Conservation (phyloP, 129 eudicot genomes). For the Arctium lappa region DNA sequence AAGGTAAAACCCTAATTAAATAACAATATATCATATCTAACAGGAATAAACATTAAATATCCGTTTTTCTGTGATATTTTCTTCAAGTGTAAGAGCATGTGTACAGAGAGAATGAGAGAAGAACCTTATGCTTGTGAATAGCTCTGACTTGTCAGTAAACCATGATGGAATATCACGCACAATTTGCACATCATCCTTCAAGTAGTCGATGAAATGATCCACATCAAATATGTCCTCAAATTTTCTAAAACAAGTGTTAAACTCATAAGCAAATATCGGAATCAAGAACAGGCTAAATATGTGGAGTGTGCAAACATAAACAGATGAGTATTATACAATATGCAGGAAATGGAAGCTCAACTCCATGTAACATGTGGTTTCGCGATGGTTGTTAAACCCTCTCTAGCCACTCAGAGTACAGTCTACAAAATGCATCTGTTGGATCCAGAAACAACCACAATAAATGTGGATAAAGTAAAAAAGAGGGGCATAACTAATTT, state of each 20-base stretch:
- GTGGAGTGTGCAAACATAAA: neutral
- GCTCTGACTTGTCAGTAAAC: constrained; percentile 90
- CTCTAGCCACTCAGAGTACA: neutral
- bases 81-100: constrained; percentile 6
- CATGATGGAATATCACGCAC: constrained; percentile 98
- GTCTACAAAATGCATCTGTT: neutral
- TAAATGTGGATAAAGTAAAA: neutral
- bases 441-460: neutral
- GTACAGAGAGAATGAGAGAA: neutral
- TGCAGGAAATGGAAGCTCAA: neutral
- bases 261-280: constrained; percentile 6
- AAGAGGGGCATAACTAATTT: neutral
- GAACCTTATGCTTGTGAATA: constrained; percentile 87
- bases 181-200: constrained; percentile 90
- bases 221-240: constrained; percentile 98
- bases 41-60: neutral
- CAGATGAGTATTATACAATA: neutral
- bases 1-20: neutral
- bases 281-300: constrained; percentile 8
- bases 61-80: neutral
- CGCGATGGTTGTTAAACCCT: neutral
- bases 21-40: neutral
- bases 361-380: neutral
- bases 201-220: constrained; percentile 95
- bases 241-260: constrained; percentile 53